Base-by-base conservation (phyloP, 129 eudicot species). In the Kitagawia praeruptora region DNA sequence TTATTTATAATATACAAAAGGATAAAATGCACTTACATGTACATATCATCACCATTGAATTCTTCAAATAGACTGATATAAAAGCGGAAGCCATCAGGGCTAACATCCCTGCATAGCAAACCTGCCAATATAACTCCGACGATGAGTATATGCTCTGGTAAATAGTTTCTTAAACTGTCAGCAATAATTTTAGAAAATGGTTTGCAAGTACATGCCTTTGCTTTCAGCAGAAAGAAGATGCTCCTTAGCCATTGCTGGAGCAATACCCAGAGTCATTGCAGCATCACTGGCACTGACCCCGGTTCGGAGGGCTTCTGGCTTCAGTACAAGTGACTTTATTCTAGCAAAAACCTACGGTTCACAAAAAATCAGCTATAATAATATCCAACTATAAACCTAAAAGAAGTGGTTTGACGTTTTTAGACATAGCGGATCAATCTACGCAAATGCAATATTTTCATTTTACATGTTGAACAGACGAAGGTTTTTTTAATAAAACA, bases 231-330 rank as follows among this genome's bases (percentile, higher is more conserved):
- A 86, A 56, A 96, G 90, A 71, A 96, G 91, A 88, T 96, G 95
- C 81, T 96, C 99, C 76, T 96, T 96, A 31, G 99, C 99, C 96
- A 96, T 90, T 67, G 96, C 99, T 46, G 99, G 99, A 77, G 99
- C 98, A 79, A 96, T 89, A 48, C 99, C 99, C 48, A 96, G 87
- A 73, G 92, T 89, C 83, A 89, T 92, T 72, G 99, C 97, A 85
- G 99, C 99, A 86, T 96, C 99, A 84, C 87, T 90, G 47, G 98
- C 93, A 79, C 91, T 87, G 54, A 96, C 66, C 71, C 99, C 98
- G 23, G 44, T 75, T 76, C 80, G 80, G 27, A 96, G 84, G 48
- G 97, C 88, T 9, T 96, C 99, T 3, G 95, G 85, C 79, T 89
- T 92, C 75, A 79, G 80, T 44, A 88, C 86, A 77, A 96, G 82